Evolutionary conservation across 2,329 filamentous ascomycete genomes (phyloP).

Genomic region (Diaporthe longicolla): DNA sequence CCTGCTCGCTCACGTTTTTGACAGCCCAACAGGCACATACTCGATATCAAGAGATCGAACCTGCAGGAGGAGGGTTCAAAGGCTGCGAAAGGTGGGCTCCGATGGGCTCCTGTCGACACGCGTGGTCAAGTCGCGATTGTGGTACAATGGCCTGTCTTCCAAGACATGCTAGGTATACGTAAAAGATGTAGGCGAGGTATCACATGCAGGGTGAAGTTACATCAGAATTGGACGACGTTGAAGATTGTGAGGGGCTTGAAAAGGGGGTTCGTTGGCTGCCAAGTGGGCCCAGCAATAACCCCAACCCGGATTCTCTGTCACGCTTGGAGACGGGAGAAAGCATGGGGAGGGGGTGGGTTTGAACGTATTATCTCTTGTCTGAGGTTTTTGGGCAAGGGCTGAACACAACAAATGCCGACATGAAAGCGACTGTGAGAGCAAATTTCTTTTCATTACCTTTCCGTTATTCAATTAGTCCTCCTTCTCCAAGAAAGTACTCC

Average conservation of each 20-base stretch:
- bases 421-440: neutral
- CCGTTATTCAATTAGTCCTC: neutral
- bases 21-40: neutral
- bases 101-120: neutral
- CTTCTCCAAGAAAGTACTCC: neutral
- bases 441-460: neutral
- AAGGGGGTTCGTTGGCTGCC: slow-evolving; percentile 9
- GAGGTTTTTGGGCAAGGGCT: neutral
- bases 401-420: neutral
- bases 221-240: slow-evolving; percentile 6
- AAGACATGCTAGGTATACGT: neutral
- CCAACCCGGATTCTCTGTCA: neutral
- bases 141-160: neutral
- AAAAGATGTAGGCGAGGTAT: slow-evolving; percentile 10
- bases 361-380: too few relatives aligned
- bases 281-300: neutral
- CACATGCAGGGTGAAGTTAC: slow-evolving; percentile 7
- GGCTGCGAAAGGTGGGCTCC: neutral
- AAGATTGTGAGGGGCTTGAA: slow-evolving; percentile 1
- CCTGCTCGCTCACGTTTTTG: neutral
- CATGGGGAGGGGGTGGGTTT: too few relatives aligned
- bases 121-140: neutral
- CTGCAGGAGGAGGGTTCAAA: neutral
- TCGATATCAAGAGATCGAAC: neutral
- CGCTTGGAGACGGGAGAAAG: too few relatives aligned